Evolutionary conservation across 805 yeast species (phyloP), one percentile per base, ranked within the genome.

Genomic region (Myxozyma monticola): DNA sequence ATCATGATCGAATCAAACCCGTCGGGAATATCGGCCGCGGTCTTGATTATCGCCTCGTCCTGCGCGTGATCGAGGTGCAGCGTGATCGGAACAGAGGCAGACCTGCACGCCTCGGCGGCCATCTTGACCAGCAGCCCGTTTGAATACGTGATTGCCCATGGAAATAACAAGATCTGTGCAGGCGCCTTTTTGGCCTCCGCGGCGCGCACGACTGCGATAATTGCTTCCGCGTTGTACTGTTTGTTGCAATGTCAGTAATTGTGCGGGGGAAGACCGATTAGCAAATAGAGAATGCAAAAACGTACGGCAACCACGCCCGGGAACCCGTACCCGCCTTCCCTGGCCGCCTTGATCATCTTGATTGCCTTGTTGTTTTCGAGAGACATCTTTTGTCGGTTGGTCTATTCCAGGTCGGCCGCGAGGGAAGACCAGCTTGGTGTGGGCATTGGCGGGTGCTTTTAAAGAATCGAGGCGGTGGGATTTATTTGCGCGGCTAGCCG

Each of bases 1-100:
- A 45, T 44, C 49, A 45, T 45, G 39, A 45, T 44, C 17, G 51
- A 43, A 24, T 45, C 49, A 21, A 45, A 45, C 10, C 45, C 45
- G 30, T 31, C 30, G 15, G 34, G 31, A 8, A 43, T 25, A 14
- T 44, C 18, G 18, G 48, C 45, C 5, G 48, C 48, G 14, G 3
- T 15, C 48, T 38, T 38, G 35, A 44, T 44, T 18, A 44, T 36
- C n/a, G 10, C 33, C 15, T 44, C 48, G 25, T 44, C 48, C 14
- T 44, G 48, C 21, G 48, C 48, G 17, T 44, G 48, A 33, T 44
- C 48, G 25, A 44, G 45, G 48, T 44, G 48, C 3, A 44, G 25
- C 7, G 48, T 10, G 30, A 44, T 28, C 10, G 48, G 48, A 8
- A 44, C 48, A 9, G 48, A 26, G 14, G 48, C 48, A 2, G 42